These are phyloP conservation scores for Aureobasidium sp. DNA, from an alignment of 2,329 filamentous ascomycete genomes.

Conservation along the genomic window DNA sequence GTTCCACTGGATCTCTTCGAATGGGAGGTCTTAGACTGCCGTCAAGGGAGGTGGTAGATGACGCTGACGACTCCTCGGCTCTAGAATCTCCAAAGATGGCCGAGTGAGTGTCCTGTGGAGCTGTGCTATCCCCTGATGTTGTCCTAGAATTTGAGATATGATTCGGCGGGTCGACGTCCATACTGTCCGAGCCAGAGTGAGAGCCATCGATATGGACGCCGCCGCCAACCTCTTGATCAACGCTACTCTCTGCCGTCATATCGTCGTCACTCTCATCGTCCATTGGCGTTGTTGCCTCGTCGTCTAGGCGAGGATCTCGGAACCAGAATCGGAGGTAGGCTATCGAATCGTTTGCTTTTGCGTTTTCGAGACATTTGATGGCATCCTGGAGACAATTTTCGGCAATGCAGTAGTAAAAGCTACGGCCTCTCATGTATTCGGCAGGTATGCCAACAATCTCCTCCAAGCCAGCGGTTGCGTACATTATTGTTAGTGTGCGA, in stretches of 20 bases:
- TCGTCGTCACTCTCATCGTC: conserved; percentile 38
- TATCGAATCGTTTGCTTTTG: conserved; percentile 85
- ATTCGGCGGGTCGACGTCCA: conserved; percentile 21
- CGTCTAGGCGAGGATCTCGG: conserved; percentile 59
- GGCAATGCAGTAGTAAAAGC: conserved; percentile 82
- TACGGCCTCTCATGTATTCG: conserved; percentile 63
- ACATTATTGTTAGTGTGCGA: conserved; percentile 75
- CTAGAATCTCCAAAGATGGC: conserved; percentile 38
- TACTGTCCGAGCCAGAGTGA: conserved; percentile 24
- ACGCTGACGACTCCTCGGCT: conserved; percentile 32
- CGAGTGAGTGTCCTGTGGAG: conserved; percentile 34
- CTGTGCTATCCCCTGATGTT: conserved; percentile 40
- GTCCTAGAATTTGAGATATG: conserved; percentile 30
- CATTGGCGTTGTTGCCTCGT: conserved; percentile 41
- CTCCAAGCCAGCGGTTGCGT: conserved; percentile 68
- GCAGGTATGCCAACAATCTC: conserved; percentile 69
- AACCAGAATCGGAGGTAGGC: conserved; percentile 84
- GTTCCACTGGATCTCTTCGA: conserved; percentile 50
- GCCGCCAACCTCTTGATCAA: conserved; percentile 43
- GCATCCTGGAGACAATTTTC: conserved; percentile 70
- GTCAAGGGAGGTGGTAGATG: conserved; percentile 23
- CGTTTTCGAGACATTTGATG: conserved; percentile 71
- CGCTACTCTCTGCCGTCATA: conserved; percentile 43
- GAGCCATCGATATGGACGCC: conserved; percentile 37
- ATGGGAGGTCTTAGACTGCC: neutral